These are phyloP conservation scores for Sordariomycetes sp. DNA, from an alignment of 2,329 filamentous ascomycete genomes.

Conservation along the genomic window DNA sequence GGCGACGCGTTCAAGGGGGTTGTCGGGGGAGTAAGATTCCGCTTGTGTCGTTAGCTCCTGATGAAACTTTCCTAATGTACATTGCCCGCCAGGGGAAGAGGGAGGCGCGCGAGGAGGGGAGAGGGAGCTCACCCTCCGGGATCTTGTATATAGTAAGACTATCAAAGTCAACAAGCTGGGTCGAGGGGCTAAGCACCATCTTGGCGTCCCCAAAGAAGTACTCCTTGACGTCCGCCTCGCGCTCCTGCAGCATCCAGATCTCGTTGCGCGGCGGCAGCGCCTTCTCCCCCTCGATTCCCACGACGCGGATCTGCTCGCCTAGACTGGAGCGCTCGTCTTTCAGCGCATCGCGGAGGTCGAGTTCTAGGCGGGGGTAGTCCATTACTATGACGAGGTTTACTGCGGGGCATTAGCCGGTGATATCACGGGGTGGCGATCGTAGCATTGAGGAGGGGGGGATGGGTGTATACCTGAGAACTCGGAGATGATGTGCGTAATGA, in stretches of 20 bases:
- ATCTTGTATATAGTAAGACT: conserved; percentile 62
- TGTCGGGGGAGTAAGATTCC: background rate
- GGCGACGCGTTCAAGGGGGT: conserved; percentile 47
- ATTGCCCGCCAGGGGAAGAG: too few species aligned
- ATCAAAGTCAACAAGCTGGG: conserved; percentile 69
- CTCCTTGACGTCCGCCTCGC: conserved; percentile 68
- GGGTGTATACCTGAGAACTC: conserved; percentile 34
- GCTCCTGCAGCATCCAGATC: conserved; percentile 56
- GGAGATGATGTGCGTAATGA: conserved; percentile 61
- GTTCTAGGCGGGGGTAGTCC: conserved; percentile 64
- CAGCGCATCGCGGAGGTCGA: conserved; percentile 61
- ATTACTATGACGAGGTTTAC: conserved; percentile 75
- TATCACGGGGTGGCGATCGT: background rate
- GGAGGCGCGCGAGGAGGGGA: background rate
- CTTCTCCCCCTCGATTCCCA: conserved; percentile 73
- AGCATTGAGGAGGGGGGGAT: background rate
- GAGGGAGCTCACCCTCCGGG: conserved; percentile 37
- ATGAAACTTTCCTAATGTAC: background rate
- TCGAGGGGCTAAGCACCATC: conserved; percentile 72
- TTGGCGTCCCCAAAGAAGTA: conserved; percentile 86
- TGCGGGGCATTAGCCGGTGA: conserved; percentile 11
- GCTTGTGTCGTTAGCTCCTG: background rate
- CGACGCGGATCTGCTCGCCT: conserved; percentile 58
- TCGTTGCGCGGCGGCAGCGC: conserved; percentile 71
- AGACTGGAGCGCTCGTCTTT: conserved; percentile 36